A percentile compares a stretch with the other conserved stretches of the same genome.
phyloP scores from a whole-genome alignment of 352 stramenopile species.

The Globisporangium barbulae region DNA sequence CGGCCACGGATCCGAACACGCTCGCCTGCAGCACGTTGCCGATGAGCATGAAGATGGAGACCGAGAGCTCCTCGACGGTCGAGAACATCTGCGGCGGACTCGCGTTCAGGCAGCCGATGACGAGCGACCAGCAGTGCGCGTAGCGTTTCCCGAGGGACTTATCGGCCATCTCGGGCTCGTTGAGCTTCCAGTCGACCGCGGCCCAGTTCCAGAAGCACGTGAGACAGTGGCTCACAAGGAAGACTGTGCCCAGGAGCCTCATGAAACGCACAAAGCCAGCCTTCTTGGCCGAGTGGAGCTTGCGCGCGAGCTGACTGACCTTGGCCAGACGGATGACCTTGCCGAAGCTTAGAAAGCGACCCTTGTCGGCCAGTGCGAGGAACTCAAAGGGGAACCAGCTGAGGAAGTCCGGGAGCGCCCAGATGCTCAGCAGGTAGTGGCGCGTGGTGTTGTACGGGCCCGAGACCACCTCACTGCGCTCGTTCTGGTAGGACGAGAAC shows the following conservation, averaged over 20 bases:
- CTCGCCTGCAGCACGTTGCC: slow-evolving; percentile 67
- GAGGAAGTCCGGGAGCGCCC: slow-evolving; percentile 61
- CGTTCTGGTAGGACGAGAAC: slow-evolving; percentile 51
- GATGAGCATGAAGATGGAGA: slow-evolving; percentile 69
- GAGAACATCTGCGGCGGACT: slow-evolving; percentile 58
- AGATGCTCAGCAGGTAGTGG: slow-evolving; percentile 53
- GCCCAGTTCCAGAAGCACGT: slow-evolving; percentile 68
- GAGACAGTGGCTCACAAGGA: slow-evolving; percentile 50
- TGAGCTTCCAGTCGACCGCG: slow-evolving; percentile 37
- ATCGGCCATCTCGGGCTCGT: slow-evolving; percentile 25
- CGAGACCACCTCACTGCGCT: slow-evolving; percentile 48
- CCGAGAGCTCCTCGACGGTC: slow-evolving; percentile 43
- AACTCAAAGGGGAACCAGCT: slow-evolving; percentile 68
- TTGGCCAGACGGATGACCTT: slow-evolving; percentile 74
- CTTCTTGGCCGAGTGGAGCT: slow-evolving; percentile 64
- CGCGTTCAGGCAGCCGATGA: slow-evolving; percentile 61
- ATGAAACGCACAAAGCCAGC: slow-evolving; percentile 57
- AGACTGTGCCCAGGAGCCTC: slow-evolving; percentile 43
- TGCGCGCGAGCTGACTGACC: slow-evolving; percentile 50
- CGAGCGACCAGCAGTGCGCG: slow-evolving; percentile 44
- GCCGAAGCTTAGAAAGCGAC: slow-evolving; percentile 52
- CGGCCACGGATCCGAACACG: slow-evolving; percentile 63
- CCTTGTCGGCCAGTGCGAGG: slow-evolving; percentile 27
- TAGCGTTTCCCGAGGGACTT: slow-evolving; percentile 36
- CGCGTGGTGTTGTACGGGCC: slow-evolving; percentile 32